Evolutionary conservation across 345 rosid genomes (phyloP), one percentile per base, ranked within the genome.

Genomic region (Xanthoceras sorbifolium): DNA sequence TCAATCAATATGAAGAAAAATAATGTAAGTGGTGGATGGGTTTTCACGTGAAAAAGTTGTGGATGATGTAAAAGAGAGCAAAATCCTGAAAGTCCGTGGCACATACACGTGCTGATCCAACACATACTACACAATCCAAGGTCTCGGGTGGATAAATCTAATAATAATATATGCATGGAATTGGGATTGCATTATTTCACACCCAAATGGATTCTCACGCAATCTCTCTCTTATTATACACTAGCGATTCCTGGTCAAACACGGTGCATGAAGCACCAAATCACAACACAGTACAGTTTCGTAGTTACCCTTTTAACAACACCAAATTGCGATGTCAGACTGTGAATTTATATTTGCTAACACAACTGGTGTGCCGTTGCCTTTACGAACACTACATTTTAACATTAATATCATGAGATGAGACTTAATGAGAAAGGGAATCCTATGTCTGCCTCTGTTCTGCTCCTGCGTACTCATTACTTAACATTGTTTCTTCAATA

Each of bases 381-480:
- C 90, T 87, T 87, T 71, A 87, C 90, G 90, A 87, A 80, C 81
- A 79, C 90, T 85, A 12, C 74, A 64, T 40, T 17, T 48, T n/a
- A 0, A 34, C 65, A 70, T 77, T 70, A 63, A 70, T 67, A 38
- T 38, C 42, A 34, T 60, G 32, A 38, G 11, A 22, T 50, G 55
- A 50, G 34, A 69, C 15, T 48, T 61, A 8, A 44, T 69, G 22
- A 62, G 1, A 10, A 64, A 57, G 61, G 73, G 73, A 66, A 78
- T 78, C 77, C 73, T 44, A 72, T 73, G 76, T 42, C 12, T 42
- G 46, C 46, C 15, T 42, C 46, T 42, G 2, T 42, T 42, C 46
- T 42, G 46, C n/a, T n/a, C n/a, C n/a, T n/a, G 15, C 44, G 44
- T 40, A 6, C 44, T 10, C 42, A 38, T 38, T 42, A 42, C 46